Evolutionary conservation across 1,284 basidiomycete genomes (phyloP).

Genomic region (Sanghuangporus weigelae): DNA sequence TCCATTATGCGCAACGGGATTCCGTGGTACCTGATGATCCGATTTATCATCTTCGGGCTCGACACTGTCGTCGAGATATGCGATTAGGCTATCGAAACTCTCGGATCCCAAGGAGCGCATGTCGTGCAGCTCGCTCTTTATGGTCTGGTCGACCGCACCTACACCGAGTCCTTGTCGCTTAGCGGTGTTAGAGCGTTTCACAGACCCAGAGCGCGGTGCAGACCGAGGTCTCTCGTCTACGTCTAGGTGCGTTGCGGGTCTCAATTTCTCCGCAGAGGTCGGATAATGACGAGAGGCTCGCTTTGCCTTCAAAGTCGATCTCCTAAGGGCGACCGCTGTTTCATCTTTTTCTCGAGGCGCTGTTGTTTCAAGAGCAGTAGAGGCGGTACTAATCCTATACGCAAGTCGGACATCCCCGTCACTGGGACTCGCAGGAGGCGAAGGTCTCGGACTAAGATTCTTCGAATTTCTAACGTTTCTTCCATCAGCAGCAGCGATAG

Average conservation of each 20-base stretch:
- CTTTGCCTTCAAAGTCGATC: not conserved
- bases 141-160: not conserved
- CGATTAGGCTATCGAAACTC: conserved; percentile 11
- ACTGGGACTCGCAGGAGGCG: not conserved
- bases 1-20: not conserved
- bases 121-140: conserved; percentile 5
- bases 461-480: not conserved
- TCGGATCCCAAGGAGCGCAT: conserved; percentile 13
- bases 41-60: not conserved
- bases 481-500: too few species aligned
- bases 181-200: not conserved
- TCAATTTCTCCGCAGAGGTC: not conserved
- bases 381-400: not conserved
- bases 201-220: not conserved
- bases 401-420: conserved; percentile 4
- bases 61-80: conserved; percentile 11
- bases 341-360: not conserved
- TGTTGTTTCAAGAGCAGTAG: not conserved
- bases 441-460: not conserved
- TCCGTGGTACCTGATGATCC: not conserved
- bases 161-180: conserved; percentile 5
- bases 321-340: not conserved
- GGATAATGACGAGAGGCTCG: not conserved
- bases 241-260: not conserved
- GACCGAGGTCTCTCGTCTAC: not conserved